Conservation (phyloP, 2,329 filamentous ascomycete species). For the Neonectria magnoliae region DNA sequence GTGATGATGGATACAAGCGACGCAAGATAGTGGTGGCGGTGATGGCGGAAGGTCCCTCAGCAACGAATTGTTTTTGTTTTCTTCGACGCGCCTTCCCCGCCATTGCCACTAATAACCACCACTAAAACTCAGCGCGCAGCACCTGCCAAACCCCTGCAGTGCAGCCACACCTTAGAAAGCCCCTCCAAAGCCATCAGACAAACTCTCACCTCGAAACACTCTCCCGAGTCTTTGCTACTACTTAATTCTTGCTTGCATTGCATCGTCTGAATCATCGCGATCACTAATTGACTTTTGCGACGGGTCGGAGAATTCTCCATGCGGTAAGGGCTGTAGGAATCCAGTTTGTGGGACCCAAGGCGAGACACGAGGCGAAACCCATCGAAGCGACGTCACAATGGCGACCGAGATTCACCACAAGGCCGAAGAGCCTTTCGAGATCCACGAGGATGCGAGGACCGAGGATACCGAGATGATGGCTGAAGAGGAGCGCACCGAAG, state of each 20-base stretch:
- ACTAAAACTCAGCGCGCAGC: conserved; percentile 36
- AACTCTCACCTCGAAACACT: conserved; percentile 6
- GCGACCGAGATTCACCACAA: conserved; percentile 36
- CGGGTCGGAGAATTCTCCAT: background rate
- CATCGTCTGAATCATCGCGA: background rate
- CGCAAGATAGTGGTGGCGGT: conserved; percentile 30
- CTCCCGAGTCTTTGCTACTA: conserved; percentile 2
- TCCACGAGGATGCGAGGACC: conserved; percentile 61
- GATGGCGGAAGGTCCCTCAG: conserved; percentile 30
- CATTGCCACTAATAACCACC: conserved; percentile 29
- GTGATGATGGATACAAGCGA: conserved; percentile 18
- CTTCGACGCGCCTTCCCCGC: conserved; percentile 36
- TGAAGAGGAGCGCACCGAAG: conserved; percentile 49
- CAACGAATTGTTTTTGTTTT: conserved; percentile 50
- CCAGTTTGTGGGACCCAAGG: conserved; percentile 12
- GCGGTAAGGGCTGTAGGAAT: conserved; percentile 7
- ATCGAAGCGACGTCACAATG: conserved; percentile 30
- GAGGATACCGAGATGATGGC: conserved; percentile 62
- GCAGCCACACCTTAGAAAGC: conserved; percentile 24
- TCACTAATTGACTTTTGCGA: conserved; percentile 4
- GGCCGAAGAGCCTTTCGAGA: conserved; percentile 54
- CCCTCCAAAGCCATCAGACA: conserved; percentile 30
- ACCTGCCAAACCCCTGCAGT: conserved; percentile 38
- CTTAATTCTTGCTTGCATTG: conserved; percentile 1
- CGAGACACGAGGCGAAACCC: conserved; percentile 16